Evolutionary conservation across 257 asterid species (phyloP).

Genomic region (Salvia splendens): DNA sequence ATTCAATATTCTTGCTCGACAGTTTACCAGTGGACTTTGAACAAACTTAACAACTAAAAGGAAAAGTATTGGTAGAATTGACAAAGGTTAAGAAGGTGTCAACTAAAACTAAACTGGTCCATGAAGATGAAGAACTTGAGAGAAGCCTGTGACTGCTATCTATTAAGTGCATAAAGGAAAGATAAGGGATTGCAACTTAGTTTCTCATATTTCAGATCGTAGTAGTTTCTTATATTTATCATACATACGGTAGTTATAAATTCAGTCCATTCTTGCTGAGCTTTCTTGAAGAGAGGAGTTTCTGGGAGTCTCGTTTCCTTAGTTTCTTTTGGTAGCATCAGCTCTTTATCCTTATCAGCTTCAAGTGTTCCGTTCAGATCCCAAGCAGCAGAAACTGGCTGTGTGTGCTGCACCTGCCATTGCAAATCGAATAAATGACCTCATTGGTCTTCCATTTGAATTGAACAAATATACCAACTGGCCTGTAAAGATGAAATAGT

Average conservation of each 20-base stretch:
- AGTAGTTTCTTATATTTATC: not conserved
- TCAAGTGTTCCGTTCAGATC: not conserved
- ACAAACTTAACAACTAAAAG: not conserved
- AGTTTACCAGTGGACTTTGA: not conserved
- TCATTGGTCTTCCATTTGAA: not conserved
- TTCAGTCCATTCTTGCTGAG: conserved; percentile 39
- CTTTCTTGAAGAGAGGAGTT: not conserved
- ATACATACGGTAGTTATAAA: not conserved
- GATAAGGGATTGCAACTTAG: not conserved
- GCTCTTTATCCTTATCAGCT: conserved; percentile 23
- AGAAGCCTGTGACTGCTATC: not conserved
- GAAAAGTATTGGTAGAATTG: not conserved
- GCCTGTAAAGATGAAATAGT: not conserved
- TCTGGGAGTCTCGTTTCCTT: not conserved
- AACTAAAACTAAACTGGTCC: not conserved
- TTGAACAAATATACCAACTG: not conserved
- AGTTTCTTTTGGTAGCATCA: conserved; percentile 16
- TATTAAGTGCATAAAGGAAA: not conserved
- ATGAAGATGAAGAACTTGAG: not conserved
- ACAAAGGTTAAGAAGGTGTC: not conserved
- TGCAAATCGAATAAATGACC: not conserved
- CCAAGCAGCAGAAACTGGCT: conserved; percentile 12
- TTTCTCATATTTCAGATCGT: not conserved
- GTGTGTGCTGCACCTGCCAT: conserved; percentile 12
- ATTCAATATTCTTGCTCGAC: not conserved